Base-by-base conservation (phyloP, 2,329 filamentous ascomycete species). In the Fusarium luffae region DNA sequence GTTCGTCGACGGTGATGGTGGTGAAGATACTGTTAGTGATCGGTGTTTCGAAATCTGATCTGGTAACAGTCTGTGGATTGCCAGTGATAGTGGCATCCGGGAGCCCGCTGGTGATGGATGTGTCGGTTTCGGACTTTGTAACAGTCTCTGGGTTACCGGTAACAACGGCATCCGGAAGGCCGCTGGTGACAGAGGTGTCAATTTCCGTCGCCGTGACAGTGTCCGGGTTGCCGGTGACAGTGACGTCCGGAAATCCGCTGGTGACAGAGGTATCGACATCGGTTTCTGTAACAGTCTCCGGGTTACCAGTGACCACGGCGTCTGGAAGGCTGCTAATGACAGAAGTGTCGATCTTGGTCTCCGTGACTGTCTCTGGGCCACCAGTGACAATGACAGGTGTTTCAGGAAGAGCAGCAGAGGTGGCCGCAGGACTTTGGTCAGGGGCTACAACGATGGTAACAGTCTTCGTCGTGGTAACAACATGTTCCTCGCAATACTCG, bases 291-390 rank as follows among this genome's bases (percentile, higher is more conserved):
- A 79, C 69, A 8, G 79, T 81, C 2, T 67, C 72, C 3, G 78
- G 75, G 37, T 72, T 72, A 6, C 75, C 77, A 11, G 78, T 72
- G 32, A 81, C 68, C 23, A 75, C 78, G 41, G 73, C 78, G 59
- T 79, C 78, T 8, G 78, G 76, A 12, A 76, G 72, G 3, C 75
- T 75, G 18, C 68, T 68, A 9, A 78, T 79, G 43, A 74, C 41
- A 25, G 70, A 77, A 49, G 73, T 52, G 54, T 74, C 72, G 12
- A 74, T 77, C 28, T 75, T 58, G n/a, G 76, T 47, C 37, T 77
- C 68, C 18, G 78, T 80, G 41, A 77, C 61, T 7, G 79, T 81
- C 13, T 71, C 70, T 4, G 78, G 75, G 32, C 74, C 69, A 7
- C 74, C 78, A 16, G 78, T 76, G 37, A 74, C 66, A 11, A 69